Evolutionary conservation across 116 monocot genomes (phyloP), one percentile per base, ranked within the genome.

Genomic region (Posidonia oceanica): DNA sequence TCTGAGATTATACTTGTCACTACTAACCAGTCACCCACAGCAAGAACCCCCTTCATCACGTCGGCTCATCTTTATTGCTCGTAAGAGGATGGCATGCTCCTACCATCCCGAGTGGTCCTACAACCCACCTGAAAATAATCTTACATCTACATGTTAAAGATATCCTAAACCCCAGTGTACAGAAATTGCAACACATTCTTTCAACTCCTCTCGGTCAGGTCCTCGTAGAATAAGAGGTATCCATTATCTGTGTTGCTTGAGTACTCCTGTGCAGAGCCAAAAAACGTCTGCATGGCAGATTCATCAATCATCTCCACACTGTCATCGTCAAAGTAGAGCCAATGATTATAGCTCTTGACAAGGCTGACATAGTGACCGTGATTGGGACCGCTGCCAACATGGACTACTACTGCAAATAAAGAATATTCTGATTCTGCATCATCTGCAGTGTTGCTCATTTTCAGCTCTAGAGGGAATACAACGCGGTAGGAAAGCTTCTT

Each of bases 241-340:
- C 92, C 92, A 76, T 88, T 81, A 77, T 92, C 92, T 3, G 85
- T 84, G 76, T 86, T 92, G 80, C 79, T 83, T 7, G 85, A 81
- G 56, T 72, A 87, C 74, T 91, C 87, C 68, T 91, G 87, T 17
- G 91, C 77, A 8, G 85, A 83, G 7, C 88, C 92, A 68, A 88
- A 92, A 71, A 81, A 86, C 4, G 81, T 83, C 71, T 91, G 88
- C 63, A 91, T 70, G 17, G 64, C 71, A 14, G 87, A 83, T 70
- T 91, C 91, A 59, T 92, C 88, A n/a, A 84, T 84, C 77, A 82
- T 84, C 63, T 92, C 92, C 29, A 86, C 92, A 71, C 78, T 92
- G 63, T 92, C 92, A 63, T 92, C 92, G 53, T 92, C 92, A 56
- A 92, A 92, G 64, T 73, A 86, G 36, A 92, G 69, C 88, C 88